Percentiles rank a stretch among this genome's conserved stretches.
Conservation (phyloP, 176 grass and related monocot genomes). For the Triticum aestivum region DNA sequence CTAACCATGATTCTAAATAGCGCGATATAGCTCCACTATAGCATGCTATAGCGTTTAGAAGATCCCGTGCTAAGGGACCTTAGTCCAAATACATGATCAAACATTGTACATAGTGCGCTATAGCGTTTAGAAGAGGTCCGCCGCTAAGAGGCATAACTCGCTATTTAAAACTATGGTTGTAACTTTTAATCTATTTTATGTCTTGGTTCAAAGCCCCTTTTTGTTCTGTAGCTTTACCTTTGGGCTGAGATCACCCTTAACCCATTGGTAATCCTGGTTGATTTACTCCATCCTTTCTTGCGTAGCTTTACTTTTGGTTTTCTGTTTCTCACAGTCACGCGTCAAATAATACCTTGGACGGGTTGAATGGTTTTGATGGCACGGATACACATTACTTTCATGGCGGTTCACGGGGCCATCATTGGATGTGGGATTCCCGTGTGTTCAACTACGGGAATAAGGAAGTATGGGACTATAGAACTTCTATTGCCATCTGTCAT, state of each 20-base stretch:
- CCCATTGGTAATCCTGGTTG: background rate
- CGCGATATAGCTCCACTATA: too few species aligned
- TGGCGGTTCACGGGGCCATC: slow-evolving; percentile 68
- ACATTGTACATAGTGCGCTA: too few species aligned
- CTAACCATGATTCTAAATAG: background rate
- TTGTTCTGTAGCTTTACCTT: background rate
- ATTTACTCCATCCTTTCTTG: slow-evolving; percentile 24
- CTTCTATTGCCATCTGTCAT: slow-evolving; percentile 16
- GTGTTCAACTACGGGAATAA: slow-evolving; percentile 94
- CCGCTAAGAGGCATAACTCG: too few species aligned
- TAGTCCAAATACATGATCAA: too few species aligned
- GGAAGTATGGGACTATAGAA: slow-evolving; percentile 64
- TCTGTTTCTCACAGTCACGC: slow-evolving; percentile 58
- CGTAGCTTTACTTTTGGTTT: slow-evolving; percentile 21
- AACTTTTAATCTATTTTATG: background rate
- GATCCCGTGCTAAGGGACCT: too few species aligned
- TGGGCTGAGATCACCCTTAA: background rate
- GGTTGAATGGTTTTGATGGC: slow-evolving; percentile 91
- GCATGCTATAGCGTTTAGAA: too few species aligned
- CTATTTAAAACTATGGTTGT: background rate
- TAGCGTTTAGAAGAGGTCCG: too few species aligned
- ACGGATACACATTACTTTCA: slow-evolving; percentile 98
- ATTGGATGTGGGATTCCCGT: slow-evolving; percentile 99
- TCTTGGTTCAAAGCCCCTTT: slow-evolving; percentile 1
- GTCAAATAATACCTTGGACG: slow-evolving; percentile 86